Evolutionary conservation across 768 basidiomycete species (phyloP).

Genomic region (Mycena crocata): DNA sequence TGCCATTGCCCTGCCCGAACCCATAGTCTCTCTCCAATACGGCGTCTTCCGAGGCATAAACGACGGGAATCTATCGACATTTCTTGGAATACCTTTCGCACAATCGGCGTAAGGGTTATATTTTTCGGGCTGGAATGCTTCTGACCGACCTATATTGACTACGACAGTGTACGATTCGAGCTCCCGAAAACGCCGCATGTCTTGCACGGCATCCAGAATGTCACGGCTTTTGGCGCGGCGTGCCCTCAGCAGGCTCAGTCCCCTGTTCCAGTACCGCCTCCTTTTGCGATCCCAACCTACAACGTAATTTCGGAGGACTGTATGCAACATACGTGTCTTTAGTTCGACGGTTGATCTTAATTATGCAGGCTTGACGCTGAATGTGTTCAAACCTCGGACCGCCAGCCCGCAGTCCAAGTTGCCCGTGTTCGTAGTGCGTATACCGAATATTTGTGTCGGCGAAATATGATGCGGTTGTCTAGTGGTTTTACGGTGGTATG

Average conservation of each 20-base stretch:
- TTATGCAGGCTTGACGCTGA: constrained; percentile 15
- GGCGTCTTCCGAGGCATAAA: constrained; percentile 43
- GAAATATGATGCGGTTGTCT: background rate
- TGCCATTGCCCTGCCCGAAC: too few species aligned
- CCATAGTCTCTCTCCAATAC: constrained; percentile 42
- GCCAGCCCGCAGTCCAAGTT: background rate
- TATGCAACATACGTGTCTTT: background rate
- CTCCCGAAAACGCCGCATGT: constrained; percentile 43
- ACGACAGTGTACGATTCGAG: constrained; percentile 48
- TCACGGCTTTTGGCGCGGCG: constrained; percentile 49
- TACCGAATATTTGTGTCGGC: background rate
- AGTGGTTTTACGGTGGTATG: constrained; percentile 27
- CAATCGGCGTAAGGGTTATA: constrained; percentile 47
- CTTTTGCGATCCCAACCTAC: background rate
- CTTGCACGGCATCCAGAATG: constrained; percentile 48
- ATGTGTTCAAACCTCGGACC: constrained; percentile 5
- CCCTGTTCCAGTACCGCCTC: background rate
- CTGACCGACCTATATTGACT: background rate
- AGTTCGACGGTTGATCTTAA: background rate
- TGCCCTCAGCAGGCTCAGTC: constrained; percentile 34
- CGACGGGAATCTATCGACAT: constrained; percentile 40
- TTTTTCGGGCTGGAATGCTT: background rate
- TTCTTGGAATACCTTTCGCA: constrained; percentile 56
- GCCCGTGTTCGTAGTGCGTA: constrained; percentile 22
- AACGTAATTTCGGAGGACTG: constrained; percentile 22